These are phyloP conservation scores for Heterobasidion occidentale DNA, from an alignment of 1,284 basidiomycete genomes.

Conservation along the genomic window DNA sequence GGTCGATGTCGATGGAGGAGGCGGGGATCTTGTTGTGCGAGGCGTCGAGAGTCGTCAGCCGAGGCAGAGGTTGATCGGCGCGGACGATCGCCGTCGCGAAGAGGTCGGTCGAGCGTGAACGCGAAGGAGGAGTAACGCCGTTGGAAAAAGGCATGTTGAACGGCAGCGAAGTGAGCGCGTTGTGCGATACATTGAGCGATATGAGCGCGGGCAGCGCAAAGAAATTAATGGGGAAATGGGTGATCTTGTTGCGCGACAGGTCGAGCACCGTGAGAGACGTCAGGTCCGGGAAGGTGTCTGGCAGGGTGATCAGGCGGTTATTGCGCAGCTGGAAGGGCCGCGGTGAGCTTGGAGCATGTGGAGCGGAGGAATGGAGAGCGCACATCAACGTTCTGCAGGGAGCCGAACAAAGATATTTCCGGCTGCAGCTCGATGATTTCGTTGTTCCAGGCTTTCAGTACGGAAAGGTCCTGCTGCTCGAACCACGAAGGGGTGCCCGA, in stretches of 20 bases:
- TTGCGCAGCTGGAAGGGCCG: constrained; percentile 50
- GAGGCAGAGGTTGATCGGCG: constrained; percentile 54
- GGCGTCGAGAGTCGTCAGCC: constrained; percentile 47
- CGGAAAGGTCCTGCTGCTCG: constrained; percentile 66
- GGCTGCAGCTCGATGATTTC: constrained; percentile 70
- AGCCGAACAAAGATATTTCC: constrained; percentile 75
- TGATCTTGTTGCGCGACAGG: constrained; percentile 62
- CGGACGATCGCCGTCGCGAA: constrained; percentile 55
- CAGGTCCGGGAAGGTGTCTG: constrained; percentile 58
- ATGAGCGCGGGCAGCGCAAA: constrained; percentile 62
- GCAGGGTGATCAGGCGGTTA: constrained; percentile 56
- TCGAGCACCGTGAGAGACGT: constrained; percentile 55
- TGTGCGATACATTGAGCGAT: constrained; percentile 64
- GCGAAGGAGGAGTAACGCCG: constrained; percentile 12
- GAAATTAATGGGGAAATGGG: constrained; percentile 49
- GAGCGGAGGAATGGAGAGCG: constrained; percentile 15
- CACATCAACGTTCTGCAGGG: constrained; percentile 70
- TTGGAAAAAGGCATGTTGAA: constrained; percentile 48
- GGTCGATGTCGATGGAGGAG: constrained; percentile 43
- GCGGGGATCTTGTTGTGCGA: constrained; percentile 59
- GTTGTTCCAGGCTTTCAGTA: constrained; percentile 72
- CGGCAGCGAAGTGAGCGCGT: constrained; percentile 49
- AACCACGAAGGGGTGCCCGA: constrained; percentile 57
- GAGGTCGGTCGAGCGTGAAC: constrained; percentile 36
- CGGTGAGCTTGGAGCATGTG: background rate